Percentiles rank a stretch among this genome's conserved stretches.
phyloP scores from a whole-genome alignment of 257 asterid species.

The Paulownia fortunei region DNA sequence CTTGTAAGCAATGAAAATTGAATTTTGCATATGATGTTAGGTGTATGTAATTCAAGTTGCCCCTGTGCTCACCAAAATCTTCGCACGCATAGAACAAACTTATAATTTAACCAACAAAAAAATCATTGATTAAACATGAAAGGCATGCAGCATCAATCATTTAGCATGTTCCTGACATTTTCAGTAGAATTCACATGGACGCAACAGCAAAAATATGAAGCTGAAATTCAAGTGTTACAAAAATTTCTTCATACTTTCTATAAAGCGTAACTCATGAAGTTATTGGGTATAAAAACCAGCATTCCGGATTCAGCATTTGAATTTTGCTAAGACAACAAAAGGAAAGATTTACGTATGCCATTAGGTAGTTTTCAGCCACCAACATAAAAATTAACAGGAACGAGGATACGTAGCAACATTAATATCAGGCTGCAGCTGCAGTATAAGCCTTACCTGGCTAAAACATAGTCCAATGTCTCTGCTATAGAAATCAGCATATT shows the following conservation, averaged over 20 bases:
- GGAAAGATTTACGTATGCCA: neutral
- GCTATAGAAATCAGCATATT: slow-evolving; percentile 91
- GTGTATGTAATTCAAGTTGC: too few species aligned
- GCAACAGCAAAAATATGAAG: neutral
- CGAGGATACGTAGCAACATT: neutral
- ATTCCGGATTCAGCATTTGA: neutral
- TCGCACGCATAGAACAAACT: too few species aligned
- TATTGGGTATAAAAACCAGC: neutral
- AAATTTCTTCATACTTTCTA: too few species aligned
- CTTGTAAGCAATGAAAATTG: too few species aligned
- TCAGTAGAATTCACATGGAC: neutral
- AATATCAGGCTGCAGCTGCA: neutral
- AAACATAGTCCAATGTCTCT: slow-evolving; percentile 83
- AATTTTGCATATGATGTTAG: too few species aligned
- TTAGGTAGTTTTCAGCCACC: neutral
- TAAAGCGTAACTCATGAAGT: neutral
- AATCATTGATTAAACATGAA: neutral
- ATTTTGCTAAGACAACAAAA: neutral
- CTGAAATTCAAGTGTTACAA: neutral
- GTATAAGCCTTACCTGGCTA: slow-evolving; percentile 61
- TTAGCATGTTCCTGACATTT: neutral
- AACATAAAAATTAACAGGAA: neutral
- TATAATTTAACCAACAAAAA: neutral
- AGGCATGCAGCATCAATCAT: neutral
- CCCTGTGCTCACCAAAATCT: too few species aligned